Base-by-base conservation (phyloP, 441 rosid genomes). In the Daphne laureola region DNA sequence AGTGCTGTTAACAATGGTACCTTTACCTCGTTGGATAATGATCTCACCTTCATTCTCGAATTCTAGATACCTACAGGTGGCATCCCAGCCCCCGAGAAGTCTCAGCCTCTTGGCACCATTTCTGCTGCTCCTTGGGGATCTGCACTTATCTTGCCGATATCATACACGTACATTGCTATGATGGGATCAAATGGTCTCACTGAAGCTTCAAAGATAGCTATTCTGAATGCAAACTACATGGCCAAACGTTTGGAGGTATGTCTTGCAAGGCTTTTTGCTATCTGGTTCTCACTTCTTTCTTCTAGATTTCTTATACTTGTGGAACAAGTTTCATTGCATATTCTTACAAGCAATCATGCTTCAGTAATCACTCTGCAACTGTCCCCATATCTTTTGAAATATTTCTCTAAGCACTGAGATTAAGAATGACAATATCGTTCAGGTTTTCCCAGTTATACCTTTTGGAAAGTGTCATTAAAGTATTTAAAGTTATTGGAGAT, bases 71-170 rank as follows among this genome's bases (percentile, higher is more conserved):
- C 90, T 40, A 86, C 93, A 0, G 90, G 95, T 55, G 98, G 96
- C 42, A 78, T 86, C 59, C 96, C 96, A n/a, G 74, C 83, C 72
- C 92, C 96, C 0, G 85, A 79, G 17, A 67, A 75, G 48, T 35
- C 87, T 58, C 48, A 74, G 27, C 96, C 97, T 8, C 55, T 92
- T 49, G 98, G 98, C 49, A 66, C 96, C 58, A 92, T 92, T 67
- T 49, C 98, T 0, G 98, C 98, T 23, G 98, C 98, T 56, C 98
- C 97, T 3, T 92, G 96, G 97, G 98, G 97, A 48, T 92, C 97
- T 50, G 92, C 97, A 11, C 96, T 92, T 61, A 92, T 92, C 74
- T 77, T 93, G 77, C 97, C 96, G 12, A 90, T 93, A 31, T 93
- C 98, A 0, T 93, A 87, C 52, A 68, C 93, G 45, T 93, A 93